phyloP scores from a whole-genome alignment of 352 stramenopile species.

The Phytophthora niederhauseri region DNA sequence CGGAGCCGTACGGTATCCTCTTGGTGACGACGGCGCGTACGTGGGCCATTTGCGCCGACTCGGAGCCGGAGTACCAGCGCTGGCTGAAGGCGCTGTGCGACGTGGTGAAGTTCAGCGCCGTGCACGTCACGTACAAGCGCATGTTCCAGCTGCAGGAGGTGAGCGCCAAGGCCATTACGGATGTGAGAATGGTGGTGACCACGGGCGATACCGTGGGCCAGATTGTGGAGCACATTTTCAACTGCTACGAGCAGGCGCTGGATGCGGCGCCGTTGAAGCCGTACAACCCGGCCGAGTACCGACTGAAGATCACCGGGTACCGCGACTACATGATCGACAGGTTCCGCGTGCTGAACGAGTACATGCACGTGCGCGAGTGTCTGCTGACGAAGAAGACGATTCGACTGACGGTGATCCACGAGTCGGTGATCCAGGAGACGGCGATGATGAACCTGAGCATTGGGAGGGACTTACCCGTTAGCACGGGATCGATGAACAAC shows the following conservation, averaged over 20 bases:
- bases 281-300: constrained; percentile 78
- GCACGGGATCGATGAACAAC: constrained; percentile 19
- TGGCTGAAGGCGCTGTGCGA: constrained; percentile 81
- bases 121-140: constrained; percentile 78
- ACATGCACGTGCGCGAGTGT: constrained; percentile 84
- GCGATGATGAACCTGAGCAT: constrained; percentile 75
- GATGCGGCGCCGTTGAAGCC: constrained; percentile 69
- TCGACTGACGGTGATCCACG: constrained; percentile 76
- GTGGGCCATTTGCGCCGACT: constrained; percentile 78
- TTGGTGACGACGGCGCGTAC: constrained; percentile 81
- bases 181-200: constrained; percentile 80
- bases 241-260: constrained; percentile 80
- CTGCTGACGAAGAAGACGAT: constrained; percentile 84
- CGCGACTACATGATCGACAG: constrained; percentile 85
- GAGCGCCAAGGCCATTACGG: constrained; percentile 76
- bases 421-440: constrained; percentile 83
- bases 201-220: constrained; percentile 81
- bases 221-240: constrained; percentile 87
- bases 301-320: constrained; percentile 82
- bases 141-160: constrained; percentile 83
- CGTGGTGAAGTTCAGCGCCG: constrained; percentile 72
- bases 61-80: constrained; percentile 70
- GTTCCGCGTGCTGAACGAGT: constrained; percentile 79
- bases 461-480: constrained; percentile 55
- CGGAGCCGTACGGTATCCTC: constrained; percentile 77